Evolutionary conservation across 169 alveolate species (phyloP), one percentile per base, ranked within the genome.

Genomic region (Plasmodium inui): DNA sequence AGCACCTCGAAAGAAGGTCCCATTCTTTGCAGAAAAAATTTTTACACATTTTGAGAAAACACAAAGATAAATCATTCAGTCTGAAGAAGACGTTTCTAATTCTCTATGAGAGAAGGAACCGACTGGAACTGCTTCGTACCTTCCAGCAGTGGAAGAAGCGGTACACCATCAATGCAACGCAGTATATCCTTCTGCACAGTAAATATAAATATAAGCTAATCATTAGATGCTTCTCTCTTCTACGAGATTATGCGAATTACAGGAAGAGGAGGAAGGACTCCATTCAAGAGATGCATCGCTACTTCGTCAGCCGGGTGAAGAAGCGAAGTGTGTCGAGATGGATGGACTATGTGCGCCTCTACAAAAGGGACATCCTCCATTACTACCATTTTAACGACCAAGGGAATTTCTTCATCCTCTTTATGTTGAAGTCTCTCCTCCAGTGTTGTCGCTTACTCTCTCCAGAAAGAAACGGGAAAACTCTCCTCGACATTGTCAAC

Each of bases 171-270:
- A 73, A 85, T 32, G 78, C 93, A 2, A 46, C 93, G 10, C 78
- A 85, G 28, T 85, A 85, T 19, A 85, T 85, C 55, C 61, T 85
- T 6, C 32, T 85, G 44, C 61, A 73, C 44, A 85, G 41, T 14
- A 85, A 85, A 50, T 85, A 85, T 74, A 85, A 85, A 19, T 85
- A 85, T 30, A 85, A 85, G 30, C 78, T 85, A n/a, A n/a, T 85
- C 72, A 85, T 85, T 50, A 70, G 80, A 4, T 67, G 53, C 22
- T 85, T 85, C 61, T 8, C 32, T 7, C 37, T 85, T 28, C 61
- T 85, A 22, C 32, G 61, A 19, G 61, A 19, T 10, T 85, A 85
- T 74, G 74, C 41, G 34, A 39, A 44, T 14, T 67, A 85, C 61
- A 85, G 67, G 57, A 85, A 50, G 28, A 73, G 39, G 39, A 50